These are phyloP conservation scores for Tylopilus rubrobrunneus DNA, from an alignment of 768 basidiomycete species.

Conservation along the genomic window DNA sequence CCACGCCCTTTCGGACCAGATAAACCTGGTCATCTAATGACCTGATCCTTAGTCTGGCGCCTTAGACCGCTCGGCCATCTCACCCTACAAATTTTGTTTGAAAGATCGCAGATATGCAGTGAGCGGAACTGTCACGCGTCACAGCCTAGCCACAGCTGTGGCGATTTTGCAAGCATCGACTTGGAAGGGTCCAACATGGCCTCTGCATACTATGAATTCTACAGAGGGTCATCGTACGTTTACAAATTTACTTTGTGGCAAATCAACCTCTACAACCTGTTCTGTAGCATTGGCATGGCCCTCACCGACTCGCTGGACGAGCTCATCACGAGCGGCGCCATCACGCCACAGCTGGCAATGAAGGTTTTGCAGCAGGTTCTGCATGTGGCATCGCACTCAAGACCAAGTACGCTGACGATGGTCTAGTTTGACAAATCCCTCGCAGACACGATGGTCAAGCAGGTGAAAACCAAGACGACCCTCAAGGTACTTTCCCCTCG, in stretches of 20 bases:
- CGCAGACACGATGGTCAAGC: conserved; percentile 88
- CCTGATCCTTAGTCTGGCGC: conserved; percentile 56
- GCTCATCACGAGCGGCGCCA: conserved; percentile 93
- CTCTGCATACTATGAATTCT: conserved; percentile 88
- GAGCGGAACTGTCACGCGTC: conserved; percentile 23
- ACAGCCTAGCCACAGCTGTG: background rate
- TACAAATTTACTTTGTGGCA: background rate
- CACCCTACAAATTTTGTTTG: background rate
- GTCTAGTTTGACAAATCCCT: conserved; percentile 92
- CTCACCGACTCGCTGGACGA: conserved; percentile 98
- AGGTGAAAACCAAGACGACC: conserved; percentile 92
- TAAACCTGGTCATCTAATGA: conserved; percentile 26
- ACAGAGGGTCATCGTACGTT: conserved; percentile 85
- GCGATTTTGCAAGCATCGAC: conserved; percentile 6
- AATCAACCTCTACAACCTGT: background rate
- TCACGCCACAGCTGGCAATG: conserved; percentile 98
- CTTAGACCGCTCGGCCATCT: conserved; percentile 63
- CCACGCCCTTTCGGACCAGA: conserved; percentile 41
- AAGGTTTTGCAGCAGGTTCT: conserved; percentile 93
- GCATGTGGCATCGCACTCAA: conserved; percentile 11
- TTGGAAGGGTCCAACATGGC: conserved; percentile 48
- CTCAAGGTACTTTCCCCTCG: conserved; percentile 61
- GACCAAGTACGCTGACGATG: conserved; percentile 11
- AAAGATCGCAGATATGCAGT: background rate
- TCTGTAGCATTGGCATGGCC: conserved; percentile 87